Conservation (phyloP, 179 eudicot genomes). For the Beta macrorhiza region DNA sequence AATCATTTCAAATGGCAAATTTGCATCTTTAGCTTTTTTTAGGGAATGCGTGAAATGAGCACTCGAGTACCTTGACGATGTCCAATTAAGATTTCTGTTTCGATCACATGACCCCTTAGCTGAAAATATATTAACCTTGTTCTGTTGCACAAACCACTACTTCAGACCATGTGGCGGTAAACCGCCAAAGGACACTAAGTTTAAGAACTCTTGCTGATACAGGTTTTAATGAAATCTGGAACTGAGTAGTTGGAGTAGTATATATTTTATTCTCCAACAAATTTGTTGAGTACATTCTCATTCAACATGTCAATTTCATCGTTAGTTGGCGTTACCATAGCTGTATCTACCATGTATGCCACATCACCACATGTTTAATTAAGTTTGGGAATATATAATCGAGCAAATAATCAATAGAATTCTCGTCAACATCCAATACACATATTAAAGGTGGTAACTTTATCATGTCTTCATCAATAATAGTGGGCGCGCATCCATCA, state of each 20-base stretch:
- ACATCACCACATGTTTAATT: not conserved
- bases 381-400: slow-evolving; percentile 7
- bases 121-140: not conserved
- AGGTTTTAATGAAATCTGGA: not conserved
- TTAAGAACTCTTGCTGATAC: not conserved
- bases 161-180: not conserved
- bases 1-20: not conserved
- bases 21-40: not conserved
- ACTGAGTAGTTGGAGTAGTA: not conserved
- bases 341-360: slow-evolving; percentile 10
- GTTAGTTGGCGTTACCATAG: slow-evolving; percentile 4
- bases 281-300: not conserved
- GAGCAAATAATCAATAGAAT: not conserved
- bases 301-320: not conserved
- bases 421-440: not conserved
- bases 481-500: not conserved
- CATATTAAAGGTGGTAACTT: not conserved
- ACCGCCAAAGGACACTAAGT: slow-evolving; percentile 1
- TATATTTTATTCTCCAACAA: not conserved
- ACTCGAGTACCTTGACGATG: not conserved
- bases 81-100: not conserved
- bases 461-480: not conserved
- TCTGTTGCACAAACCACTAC: no score
- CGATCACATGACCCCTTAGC: not conserved
- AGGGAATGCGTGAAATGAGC: slow-evolving; percentile 5